Percentiles rank a stretch among this genome's conserved stretches.
Evolutionary conservation across 2,329 filamentous ascomycete species (phyloP).

Genomic region (Orbilia oligospora): DNA sequence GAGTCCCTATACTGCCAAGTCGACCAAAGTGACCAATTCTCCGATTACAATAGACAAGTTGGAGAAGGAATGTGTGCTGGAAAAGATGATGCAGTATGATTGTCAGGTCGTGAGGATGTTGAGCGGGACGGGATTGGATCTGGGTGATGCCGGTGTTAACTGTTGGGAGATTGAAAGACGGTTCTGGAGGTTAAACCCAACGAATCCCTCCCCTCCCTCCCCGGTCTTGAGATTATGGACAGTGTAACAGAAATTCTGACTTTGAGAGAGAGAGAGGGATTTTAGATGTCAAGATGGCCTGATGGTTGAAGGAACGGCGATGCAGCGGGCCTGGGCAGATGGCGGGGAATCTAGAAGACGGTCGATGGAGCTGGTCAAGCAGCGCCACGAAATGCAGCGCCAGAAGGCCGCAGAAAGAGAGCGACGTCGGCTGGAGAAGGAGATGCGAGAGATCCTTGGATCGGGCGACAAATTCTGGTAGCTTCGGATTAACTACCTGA

Average conservation of each 20-base stretch:
- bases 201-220: too few relatives aligned
- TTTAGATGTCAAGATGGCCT: conserved; percentile 45
- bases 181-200: conserved; percentile 48
- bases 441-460: conserved; percentile 44
- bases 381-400: conserved; percentile 34
- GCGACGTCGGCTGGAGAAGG: conserved; percentile 41
- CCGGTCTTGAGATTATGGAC: too few relatives aligned
- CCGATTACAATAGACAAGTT: conserved; percentile 51
- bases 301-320: conserved; percentile 52
- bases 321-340: conserved; percentile 49
- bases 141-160: conserved; percentile 51
- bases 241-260: background rate
- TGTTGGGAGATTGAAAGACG: conserved; percentile 60
- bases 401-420: conserved; percentile 43
- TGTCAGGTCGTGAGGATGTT: conserved; percentile 54
- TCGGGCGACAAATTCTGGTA: conserved; percentile 50
- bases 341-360: conserved; percentile 50
- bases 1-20: conserved; percentile 38
- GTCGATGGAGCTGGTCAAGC: conserved; percentile 59
- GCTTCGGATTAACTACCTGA: background rate
- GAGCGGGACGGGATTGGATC: conserved; percentile 37
- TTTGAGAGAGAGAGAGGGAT: background rate
- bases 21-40: conserved; percentile 35
- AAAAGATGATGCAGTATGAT: conserved; percentile 58
- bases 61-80: conserved; percentile 54